A percentile compares a stretch with the other conserved stretches of the same genome.
Evolutionary conservation across 768 basidiomycete genomes (phyloP).

Genomic region (Trametes punicea): DNA sequence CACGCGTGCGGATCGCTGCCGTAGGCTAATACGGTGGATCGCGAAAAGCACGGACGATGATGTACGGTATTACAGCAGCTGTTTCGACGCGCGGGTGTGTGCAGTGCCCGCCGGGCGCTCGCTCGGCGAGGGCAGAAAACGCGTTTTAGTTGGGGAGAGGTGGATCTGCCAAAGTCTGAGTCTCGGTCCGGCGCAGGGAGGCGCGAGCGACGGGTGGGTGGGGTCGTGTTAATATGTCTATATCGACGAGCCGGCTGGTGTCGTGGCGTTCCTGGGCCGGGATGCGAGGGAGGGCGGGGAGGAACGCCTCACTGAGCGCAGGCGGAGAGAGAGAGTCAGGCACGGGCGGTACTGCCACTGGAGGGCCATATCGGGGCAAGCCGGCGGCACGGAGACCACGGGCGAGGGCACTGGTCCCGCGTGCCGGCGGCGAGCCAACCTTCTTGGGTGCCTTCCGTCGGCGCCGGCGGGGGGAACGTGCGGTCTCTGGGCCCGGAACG

Average conservation of each 20-base stretch:
- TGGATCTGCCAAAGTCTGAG: not conserved
- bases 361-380: not conserved
- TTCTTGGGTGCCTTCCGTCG: not conserved
- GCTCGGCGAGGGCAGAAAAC: not conserved
- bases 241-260: not conserved
- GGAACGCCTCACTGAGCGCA: no score
- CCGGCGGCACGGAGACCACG: not conserved
- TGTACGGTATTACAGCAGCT: not conserved
- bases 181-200: not conserved
- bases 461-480: not conserved
- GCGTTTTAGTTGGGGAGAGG: not conserved
- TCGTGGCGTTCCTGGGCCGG: not conserved
- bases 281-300: no score
- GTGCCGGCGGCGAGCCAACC: not conserved
- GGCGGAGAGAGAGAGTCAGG: not conserved
- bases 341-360: not conserved
- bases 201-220: not conserved
- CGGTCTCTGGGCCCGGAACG: not conserved
- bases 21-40: no score
- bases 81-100: not conserved
- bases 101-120: no score
- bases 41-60: not conserved
- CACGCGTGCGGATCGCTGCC: no score
- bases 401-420: not conserved
- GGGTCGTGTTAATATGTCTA: no score